phyloP scores from a whole-genome alignment of 169 alveolate genomes.

The Plasmodium knowlesi region DNA sequence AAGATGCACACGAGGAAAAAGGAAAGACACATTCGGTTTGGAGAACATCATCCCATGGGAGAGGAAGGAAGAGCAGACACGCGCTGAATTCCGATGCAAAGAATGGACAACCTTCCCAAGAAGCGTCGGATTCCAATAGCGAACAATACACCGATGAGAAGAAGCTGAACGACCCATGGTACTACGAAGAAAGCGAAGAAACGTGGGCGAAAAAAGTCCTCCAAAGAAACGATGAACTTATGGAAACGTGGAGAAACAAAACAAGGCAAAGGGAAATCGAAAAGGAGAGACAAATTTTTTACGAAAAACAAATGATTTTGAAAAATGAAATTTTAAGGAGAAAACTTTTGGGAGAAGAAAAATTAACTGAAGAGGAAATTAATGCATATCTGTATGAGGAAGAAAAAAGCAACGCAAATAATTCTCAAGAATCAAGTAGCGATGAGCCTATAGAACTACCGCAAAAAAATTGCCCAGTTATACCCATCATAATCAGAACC shows the following conservation, averaged over 20 bases:
- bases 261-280: conserved; percentile 67
- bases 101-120: neutral
- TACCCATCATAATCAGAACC: conserved; percentile 86
- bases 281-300: conserved; percentile 68
- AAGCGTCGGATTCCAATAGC: conserved; percentile 11
- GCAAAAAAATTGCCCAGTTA: conserved; percentile 69
- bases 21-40: neutral
- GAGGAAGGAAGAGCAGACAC: conserved; percentile 49
- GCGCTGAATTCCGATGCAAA: neutral
- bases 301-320: conserved; percentile 74
- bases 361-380: conserved; percentile 77
- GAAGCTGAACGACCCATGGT: conserved; percentile 38
- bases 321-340: conserved; percentile 52
- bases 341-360: conserved; percentile 60
- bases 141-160: conserved; percentile 39
- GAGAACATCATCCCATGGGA: neutral
- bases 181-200: conserved; percentile 68
- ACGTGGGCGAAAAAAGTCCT: conserved; percentile 80
- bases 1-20: neutral
- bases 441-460: conserved; percentile 41
- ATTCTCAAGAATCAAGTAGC: neutral
- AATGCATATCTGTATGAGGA: conserved; percentile 76
- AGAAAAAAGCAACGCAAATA: conserved; percentile 1
- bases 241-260: conserved; percentile 80
- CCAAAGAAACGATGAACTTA: conserved; percentile 80